Evolutionary conservation across 2,329 filamentous ascomycete genomes (phyloP), one percentile per base, ranked within the genome.

Genomic region (Fusarium nodosum): DNA sequence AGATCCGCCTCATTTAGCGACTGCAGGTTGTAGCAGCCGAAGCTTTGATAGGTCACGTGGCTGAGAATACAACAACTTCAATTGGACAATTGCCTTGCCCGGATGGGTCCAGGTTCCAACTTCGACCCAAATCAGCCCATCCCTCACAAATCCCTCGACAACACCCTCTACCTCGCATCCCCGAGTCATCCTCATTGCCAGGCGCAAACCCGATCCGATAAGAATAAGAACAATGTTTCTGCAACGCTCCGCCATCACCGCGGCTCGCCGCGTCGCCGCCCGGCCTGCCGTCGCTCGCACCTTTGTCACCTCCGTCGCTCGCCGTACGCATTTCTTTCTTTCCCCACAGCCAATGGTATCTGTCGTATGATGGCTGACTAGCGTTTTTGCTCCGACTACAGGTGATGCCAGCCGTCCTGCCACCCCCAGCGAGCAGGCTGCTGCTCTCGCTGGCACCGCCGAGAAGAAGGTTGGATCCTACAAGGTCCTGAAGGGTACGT

Each of bases 181-280:
- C 53, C 62, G 65, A 67, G 67, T 61, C 72, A 70, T 64, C 67
- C 60, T 46, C 60, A 71, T 73, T 68, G 61, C 61, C 47, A 58
- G 66, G 65, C 73, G 64, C 72, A 72, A 67, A 64, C 64, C 62
- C 26, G 48, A 52, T 64, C 68, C 48, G 60, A 63, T 60, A 70
- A 76, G 36, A 39, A 39, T 7, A 79, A 41, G 13, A 41, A 52
- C 34, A 28, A 79, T 91, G 88, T 88, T 90, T 75, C 79, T 90
- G 79, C 86, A 89, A 84, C 88, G 88, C 79, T 84, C 88, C 77
- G 87, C 85, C 79, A 77, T 88, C 72, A 82, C 85, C 74, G 87
- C 83, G 78, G 88, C 87, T 77, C 88, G 88, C 79, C 87, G 88
- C 72, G 80, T 77, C 66, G 88, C 84, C 65, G 84, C 84, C 77